Conservation (phyloP, 352 stramenopile genomes). For the Phytophthora ohioensis region DNA sequence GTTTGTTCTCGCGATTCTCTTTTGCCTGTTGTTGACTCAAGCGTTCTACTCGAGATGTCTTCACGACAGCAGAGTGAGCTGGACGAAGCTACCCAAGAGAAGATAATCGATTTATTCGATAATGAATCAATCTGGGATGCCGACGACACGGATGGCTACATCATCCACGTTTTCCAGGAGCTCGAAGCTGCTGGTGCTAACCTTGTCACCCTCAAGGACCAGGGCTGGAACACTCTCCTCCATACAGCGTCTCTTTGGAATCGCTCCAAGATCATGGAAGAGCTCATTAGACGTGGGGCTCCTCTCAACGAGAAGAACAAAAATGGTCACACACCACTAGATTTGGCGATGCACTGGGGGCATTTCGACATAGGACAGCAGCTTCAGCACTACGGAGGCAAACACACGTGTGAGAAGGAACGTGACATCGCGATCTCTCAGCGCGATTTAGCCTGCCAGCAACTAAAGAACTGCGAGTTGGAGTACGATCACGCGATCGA, state of each 20-base stretch:
- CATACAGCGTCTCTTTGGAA: conserved; percentile 66
- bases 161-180: conserved; percentile 51
- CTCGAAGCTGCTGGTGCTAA: conserved; percentile 37
- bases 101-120: conserved; percentile 60
- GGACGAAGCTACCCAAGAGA: conserved; percentile 29
- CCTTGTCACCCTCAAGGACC: conserved; percentile 42
- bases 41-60: conserved; percentile 20
- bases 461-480: conserved; percentile 42
- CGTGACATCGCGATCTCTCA: conserved; percentile 64
- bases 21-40: neutral
- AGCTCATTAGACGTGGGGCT: conserved; percentile 52
- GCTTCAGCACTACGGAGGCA: conserved; percentile 65
- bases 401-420: conserved; percentile 67
- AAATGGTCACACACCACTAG: conserved; percentile 58
- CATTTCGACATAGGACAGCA: conserved; percentile 63
- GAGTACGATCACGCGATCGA: conserved; percentile 47
- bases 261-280: conserved; percentile 55
- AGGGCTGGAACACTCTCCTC: conserved; percentile 57
- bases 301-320: conserved; percentile 59
- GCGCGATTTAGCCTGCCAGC: conserved; percentile 51
- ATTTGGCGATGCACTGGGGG: conserved; percentile 66
- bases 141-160: conserved; percentile 59
- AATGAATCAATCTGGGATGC: conserved; percentile 68
- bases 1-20: neutral
- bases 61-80: conserved; percentile 19